These are phyloP conservation scores for Tolypocladium sp. DNA, from an alignment of 2,329 filamentous ascomycete genomes.

Conservation along the genomic window DNA sequence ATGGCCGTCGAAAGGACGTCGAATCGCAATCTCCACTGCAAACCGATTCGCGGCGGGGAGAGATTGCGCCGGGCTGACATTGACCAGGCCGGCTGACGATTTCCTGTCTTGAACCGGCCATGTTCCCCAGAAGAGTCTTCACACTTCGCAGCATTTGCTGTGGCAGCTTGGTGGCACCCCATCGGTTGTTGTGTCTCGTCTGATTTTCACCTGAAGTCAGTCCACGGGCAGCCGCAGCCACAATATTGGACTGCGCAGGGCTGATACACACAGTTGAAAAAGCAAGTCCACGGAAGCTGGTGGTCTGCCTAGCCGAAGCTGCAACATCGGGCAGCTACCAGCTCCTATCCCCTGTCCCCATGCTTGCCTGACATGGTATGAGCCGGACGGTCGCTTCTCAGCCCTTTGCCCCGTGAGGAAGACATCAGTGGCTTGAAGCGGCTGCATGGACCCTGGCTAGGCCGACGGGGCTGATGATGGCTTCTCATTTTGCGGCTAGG, in stretches of 20 bases:
- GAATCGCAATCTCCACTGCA: background rate
- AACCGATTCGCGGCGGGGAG: background rate
- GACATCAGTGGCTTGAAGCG: background rate
- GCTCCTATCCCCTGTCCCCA: background rate
- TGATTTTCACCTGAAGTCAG: background rate
- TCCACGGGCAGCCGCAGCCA: background rate
- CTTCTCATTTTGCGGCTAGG: background rate
- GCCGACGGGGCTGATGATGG: background rate
- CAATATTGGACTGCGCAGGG: background rate
- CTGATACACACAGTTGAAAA: background rate
- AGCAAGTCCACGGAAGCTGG: background rate
- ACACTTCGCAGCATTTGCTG: background rate
- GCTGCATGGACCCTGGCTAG: slow-evolving; percentile 1
- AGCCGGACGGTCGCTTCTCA: background rate
- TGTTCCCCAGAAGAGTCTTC: background rate
- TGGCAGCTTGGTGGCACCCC: background rate
- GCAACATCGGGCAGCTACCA: background rate
- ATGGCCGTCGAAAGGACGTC: background rate
- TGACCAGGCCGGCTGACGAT: too few relatives aligned
- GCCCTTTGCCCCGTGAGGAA: background rate
- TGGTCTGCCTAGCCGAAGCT: background rate
- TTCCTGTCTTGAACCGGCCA: background rate
- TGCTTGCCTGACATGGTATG: too few relatives aligned
- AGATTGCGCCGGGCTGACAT: background rate
- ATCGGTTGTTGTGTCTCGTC: background rate